Percentiles rank a stretch among this genome's conserved stretches.
phyloP scores from a whole-genome alignment of 1,139 yeast species.

The Debaryomyces subglobosus region DNA sequence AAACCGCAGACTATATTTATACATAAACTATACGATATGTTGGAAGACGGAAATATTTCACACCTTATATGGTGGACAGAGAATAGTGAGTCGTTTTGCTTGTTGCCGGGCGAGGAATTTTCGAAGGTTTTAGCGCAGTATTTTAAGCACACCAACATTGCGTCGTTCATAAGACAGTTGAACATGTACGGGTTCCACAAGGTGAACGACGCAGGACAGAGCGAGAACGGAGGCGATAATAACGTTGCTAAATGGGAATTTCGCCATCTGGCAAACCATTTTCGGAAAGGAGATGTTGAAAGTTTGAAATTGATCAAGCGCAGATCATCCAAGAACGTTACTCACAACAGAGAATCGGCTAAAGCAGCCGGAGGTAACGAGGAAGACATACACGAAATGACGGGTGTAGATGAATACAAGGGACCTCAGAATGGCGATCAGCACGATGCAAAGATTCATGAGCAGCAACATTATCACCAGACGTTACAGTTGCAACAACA shows the following conservation, averaged over 20 bases:
- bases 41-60: slow-evolving; percentile 53
- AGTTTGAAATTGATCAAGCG: slow-evolving; percentile 63
- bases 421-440: slow-evolving; percentile 12
- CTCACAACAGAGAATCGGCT: slow-evolving; percentile 45
- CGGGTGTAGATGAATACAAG: background rate
- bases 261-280: slow-evolving; percentile 65
- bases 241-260: slow-evolving; percentile 59
- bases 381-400: background rate
- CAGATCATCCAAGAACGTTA: slow-evolving; percentile 59
- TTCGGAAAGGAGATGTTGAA: slow-evolving; percentile 65
- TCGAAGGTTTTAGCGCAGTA: slow-evolving; percentile 63
- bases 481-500: slow-evolving; percentile 13
- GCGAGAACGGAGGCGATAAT: slow-evolving; percentile 21
- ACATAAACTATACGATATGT: slow-evolving; percentile 65
- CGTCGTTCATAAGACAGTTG: slow-evolving; percentile 76
- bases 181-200: slow-evolving; percentile 85
- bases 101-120: slow-evolving; percentile 59
- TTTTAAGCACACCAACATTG: slow-evolving; percentile 78
- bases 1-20: slow-evolving; percentile 61
- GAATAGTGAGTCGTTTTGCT: slow-evolving; percentile 40
- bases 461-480: slow-evolving; percentile 17
- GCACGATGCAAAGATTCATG: slow-evolving; percentile 11
- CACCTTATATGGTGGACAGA: slow-evolving; percentile 52
- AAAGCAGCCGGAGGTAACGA: slow-evolving; percentile 23
- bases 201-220: slow-evolving; percentile 49